Base-by-base conservation (phyloP, 2,329 filamentous ascomycete genomes). In the Pseudopithomyces maydicus region DNA sequence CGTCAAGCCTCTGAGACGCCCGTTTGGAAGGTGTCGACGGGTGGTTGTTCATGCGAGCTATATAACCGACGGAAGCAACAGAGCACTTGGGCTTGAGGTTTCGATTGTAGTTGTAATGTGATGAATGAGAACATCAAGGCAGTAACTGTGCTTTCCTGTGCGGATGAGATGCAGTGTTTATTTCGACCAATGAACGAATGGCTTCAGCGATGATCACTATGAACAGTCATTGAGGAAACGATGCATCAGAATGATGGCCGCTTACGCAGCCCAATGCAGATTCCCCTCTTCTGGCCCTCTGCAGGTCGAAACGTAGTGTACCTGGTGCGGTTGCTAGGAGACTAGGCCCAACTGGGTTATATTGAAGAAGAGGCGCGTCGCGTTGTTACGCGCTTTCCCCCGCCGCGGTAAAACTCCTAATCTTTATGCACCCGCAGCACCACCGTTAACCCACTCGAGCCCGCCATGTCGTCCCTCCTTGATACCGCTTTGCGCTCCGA, bases 401-500 rank as follows among this genome's bases (percentile, higher is more conserved):
- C 54, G 53, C 57, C 54, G 53, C 54, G 50, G 53, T 50, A 51
- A 54, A 56, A 57, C 58, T 62, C 59, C 52, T 55, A 52, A 61
- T 45, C 52, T 48, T 50, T 52, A 55, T 23, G 36, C 41, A 41
- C 41, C 39, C 51, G 48, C 52, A 54, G 41, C 47, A 43, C 56
- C 38, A 41, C 54, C 47, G 47, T 56, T 54, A 39, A 55, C 51
- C 51, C 57, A 54, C 26, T 35, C 35, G 17, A 35, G 26, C 39
- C 50, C 66, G 71, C 55, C 58, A 85, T 85, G 82, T 82, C 82
- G 64, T 83, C 81, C 17, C 68, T 84, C 19, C 68, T 83, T 12
- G 82, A 84, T 66, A 77, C 80, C 29, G 77, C 80, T 19, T 70
- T 84, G 49, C 76, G 78, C 32, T 84, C 81, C 14, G 82, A 81